phyloP scores from a whole-genome alignment of 768 basidiomycete species.

The Mycena epipterygia region DNA sequence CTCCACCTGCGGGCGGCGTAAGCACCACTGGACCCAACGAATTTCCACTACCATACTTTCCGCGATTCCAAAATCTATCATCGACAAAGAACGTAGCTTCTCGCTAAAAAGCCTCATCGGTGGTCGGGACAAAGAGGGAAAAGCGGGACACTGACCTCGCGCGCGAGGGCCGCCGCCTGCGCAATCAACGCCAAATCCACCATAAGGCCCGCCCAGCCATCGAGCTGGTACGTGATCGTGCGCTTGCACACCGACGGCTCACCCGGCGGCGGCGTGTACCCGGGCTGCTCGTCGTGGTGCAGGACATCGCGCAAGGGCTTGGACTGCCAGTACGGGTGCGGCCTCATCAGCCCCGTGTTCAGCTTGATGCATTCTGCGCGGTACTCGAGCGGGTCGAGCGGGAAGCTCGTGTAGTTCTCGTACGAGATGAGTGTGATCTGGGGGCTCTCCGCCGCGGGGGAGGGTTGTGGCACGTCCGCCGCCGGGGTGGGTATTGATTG shows the following conservation, averaged over 20 bases:
- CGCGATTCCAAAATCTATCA: constrained; percentile 81
- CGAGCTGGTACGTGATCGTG: constrained; percentile 80
- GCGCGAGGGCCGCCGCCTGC: constrained; percentile 75
- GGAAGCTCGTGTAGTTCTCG: constrained; percentile 70
- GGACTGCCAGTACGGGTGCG: constrained; percentile 67
- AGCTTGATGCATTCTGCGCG: constrained; percentile 68
- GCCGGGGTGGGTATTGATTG: constrained; percentile 6
- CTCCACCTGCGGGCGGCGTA: constrained; percentile 62
- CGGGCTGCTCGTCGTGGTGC: constrained; percentile 45
- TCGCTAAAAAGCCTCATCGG: constrained; percentile 52
- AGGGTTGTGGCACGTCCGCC: constrained; percentile 21
- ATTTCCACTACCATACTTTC: constrained; percentile 61
- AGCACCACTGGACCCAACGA: background rate
- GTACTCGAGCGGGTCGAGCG: constrained; percentile 70
- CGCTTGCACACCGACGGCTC: constrained; percentile 61
- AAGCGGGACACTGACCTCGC: constrained; percentile 61
- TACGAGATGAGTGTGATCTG: constrained; percentile 58
- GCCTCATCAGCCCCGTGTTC: constrained; percentile 59
- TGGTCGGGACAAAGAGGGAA: background rate
- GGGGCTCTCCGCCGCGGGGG: constrained; percentile 11
- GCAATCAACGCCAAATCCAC: constrained; percentile 78
- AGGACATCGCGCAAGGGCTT: constrained; percentile 50
- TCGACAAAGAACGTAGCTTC: constrained; percentile 78
- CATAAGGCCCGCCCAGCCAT: constrained; percentile 74
- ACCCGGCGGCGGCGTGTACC: constrained; percentile 37